Evolutionary conservation across 1,284 basidiomycete genomes (phyloP), one percentile per base, ranked within the genome.

Genomic region (Fomitopsis palustris): DNA sequence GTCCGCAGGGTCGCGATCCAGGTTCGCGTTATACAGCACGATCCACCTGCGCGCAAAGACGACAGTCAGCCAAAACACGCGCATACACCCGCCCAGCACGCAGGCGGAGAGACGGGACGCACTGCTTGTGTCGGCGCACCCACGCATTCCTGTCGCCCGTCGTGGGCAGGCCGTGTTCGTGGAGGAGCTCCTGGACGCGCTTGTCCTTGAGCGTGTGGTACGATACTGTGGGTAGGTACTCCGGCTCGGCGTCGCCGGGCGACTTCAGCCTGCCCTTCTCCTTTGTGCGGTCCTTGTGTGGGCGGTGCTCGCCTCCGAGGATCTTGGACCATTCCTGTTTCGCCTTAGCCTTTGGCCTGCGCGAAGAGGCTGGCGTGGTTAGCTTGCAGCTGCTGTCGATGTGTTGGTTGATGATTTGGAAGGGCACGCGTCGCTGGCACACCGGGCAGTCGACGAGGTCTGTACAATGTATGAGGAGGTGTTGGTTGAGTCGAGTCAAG

Each of bases 11-110:
- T 77, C 75, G 60, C 80, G 81, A 70, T 91, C 89, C 9, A 88
- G 74, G 68, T 90, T 91, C 21, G 87, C 82, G 62, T 91, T 91
- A 66, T 80, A 86, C 41, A 87, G 65, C 67, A 83, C 81, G 0
- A 88, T 78, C 85, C 86, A 91, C 64, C 88, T 90, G 57, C 37
- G 19, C 17, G 25, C 51, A 16, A 5, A 6, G 2, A 7, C 21
- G 10, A 10, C 39, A 53, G 49, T 55, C 17, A 38, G 53, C 9
- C 19, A 23, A 6, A 23, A 21, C 19, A 8, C n/a, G 39, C 12
- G 42, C 42, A 45, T 14, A 45, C 21, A 45, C 16, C n/a, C n/a
- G n/a, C n/a, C n/a, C n/a, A n/a, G 39, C 8, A 41, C 6, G 39
- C 17, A 7, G 25, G n/a, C n/a, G n/a, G 33, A 55, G 12, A n/a